Evolutionary conservation across 2,329 filamentous ascomycete genomes (phyloP).

Genomic region (Hypocreales sp.): DNA sequence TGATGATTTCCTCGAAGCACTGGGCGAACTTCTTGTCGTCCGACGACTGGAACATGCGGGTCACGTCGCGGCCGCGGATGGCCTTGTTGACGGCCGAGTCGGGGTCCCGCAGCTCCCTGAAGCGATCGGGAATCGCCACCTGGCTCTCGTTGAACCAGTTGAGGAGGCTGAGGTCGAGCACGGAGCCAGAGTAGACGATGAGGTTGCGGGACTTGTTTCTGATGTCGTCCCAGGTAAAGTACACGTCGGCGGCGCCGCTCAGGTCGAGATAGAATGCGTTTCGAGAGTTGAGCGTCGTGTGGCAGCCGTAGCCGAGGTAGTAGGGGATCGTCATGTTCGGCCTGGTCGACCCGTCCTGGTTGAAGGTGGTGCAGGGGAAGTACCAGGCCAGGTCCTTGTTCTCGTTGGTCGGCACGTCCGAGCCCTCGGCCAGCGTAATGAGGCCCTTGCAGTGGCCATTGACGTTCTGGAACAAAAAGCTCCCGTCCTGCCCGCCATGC

Average conservation of each 20-base stretch:
- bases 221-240: slow-evolving; percentile 91
- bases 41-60: slow-evolving; percentile 67
- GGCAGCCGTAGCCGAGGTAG: slow-evolving; percentile 79
- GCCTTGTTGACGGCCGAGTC: slow-evolving; percentile 40
- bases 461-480: slow-evolving; percentile 96
- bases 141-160: slow-evolving; percentile 79
- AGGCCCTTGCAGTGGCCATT: slow-evolving; percentile 91
- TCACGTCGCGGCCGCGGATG: slow-evolving; percentile 75
- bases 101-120: slow-evolving; percentile 64
- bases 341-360: slow-evolving; percentile 75
- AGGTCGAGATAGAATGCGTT: slow-evolving; percentile 61
- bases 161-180: slow-evolving; percentile 78
- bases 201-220: slow-evolving; percentile 80
- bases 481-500: slow-evolving; percentile 80
- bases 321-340: slow-evolving; percentile 60
- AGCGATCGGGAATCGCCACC: slow-evolving; percentile 59
- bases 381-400: slow-evolving; percentile 80
- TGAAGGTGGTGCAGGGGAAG: slow-evolving; percentile 83
- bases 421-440: slow-evolving; percentile 55
- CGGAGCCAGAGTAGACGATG: slow-evolving; percentile 85
- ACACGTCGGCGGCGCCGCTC: slow-evolving; percentile 64
- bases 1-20: slow-evolving; percentile 87
- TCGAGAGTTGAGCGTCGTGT: slow-evolving; percentile 57
- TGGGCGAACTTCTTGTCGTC: slow-evolving; percentile 68
- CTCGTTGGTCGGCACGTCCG: slow-evolving; percentile 64